Conservation (phyloP, 1,284 basidiomycete species). For the Ustilago cynodontis region DNA sequence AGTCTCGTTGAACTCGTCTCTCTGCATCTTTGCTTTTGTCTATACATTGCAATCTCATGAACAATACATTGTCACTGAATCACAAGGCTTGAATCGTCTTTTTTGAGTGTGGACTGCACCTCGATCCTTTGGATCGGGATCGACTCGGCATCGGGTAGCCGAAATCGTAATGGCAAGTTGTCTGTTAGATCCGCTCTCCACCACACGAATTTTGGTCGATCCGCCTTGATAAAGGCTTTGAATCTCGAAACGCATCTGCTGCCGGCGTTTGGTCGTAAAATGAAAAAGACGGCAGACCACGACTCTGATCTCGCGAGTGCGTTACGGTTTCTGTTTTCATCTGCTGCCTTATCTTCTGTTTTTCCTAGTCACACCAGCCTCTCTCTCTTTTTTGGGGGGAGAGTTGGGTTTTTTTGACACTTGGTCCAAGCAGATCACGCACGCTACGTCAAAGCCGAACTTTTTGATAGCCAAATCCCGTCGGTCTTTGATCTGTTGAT, state of each 20-base stretch:
- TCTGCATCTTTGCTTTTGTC: not conserved
- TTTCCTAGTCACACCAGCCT: not conserved
- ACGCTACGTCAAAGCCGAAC: not conserved
- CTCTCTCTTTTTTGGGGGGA: not conserved
- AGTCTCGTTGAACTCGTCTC: not conserved
- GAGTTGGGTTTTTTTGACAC: not conserved
- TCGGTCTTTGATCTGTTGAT: slow-evolving; percentile 21
- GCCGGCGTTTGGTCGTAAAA: not conserved
- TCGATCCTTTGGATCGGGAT: not conserved
- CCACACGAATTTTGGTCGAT: not conserved
- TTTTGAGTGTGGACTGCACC: too few species aligned
- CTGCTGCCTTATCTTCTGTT: not conserved
- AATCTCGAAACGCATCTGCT: not conserved
- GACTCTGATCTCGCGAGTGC: not conserved
- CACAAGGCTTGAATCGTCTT: not conserved
- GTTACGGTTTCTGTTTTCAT: not conserved
- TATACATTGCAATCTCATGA: slow-evolving; percentile 2
- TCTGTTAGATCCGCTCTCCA: not conserved
- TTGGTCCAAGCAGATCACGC: not conserved
- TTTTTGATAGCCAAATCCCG: slow-evolving; percentile 43
- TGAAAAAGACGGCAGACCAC: not conserved
- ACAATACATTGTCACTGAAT: slow-evolving; percentile 2
- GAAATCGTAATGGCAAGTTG: not conserved
- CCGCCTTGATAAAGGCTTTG: not conserved
- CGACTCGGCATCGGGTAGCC: not conserved